Evolutionary conservation across 1,284 basidiomycete species (phyloP).

Genomic region (Filobasidium uniguttulatum): DNA sequence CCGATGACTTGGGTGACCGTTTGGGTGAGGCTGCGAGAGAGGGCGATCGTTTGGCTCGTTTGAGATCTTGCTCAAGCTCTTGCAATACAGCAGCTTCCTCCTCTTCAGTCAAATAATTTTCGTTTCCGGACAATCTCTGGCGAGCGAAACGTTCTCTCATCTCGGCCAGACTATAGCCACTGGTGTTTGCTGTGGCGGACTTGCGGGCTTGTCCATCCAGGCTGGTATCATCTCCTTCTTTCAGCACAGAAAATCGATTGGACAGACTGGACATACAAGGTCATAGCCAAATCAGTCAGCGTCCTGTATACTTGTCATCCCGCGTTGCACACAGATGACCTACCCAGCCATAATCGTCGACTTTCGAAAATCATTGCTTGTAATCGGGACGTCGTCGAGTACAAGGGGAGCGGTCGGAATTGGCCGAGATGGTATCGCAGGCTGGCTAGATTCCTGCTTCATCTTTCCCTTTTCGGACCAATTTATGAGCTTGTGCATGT

Average conservation of each 20-base stretch:
- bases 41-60: not conserved
- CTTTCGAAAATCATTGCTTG: constrained; percentile 6
- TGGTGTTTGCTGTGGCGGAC: no score
- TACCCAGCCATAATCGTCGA: constrained; percentile 9
- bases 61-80: constrained; percentile 3
- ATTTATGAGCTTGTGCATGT: constrained; percentile 12
- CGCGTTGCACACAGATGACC: not conserved
- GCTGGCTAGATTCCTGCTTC: not conserved
- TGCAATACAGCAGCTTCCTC: constrained; percentile 8
- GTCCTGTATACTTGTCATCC: not conserved
- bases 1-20: not conserved
- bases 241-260: constrained; percentile 10
- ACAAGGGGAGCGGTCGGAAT: not conserved
- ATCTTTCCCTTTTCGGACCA: not conserved
- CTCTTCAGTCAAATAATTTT: constrained; percentile 8
- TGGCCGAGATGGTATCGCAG: not conserved
- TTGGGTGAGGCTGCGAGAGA: not conserved
- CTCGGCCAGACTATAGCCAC: not conserved
- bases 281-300: not conserved
- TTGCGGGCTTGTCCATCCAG: constrained; percentile 2
- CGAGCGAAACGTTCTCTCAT: constrained; percentile 5
- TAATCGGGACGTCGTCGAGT: constrained; percentile 3
- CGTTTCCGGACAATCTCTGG: constrained; percentile 1
- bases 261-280: constrained; percentile 2
- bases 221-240: constrained; percentile 1